A percentile compares a stretch with the other conserved stretches of the same genome.
These are phyloP conservation scores for Metarhizium rileyi DNA, from an alignment of 2,329 filamentous ascomycete species.

Conservation along the genomic window DNA sequence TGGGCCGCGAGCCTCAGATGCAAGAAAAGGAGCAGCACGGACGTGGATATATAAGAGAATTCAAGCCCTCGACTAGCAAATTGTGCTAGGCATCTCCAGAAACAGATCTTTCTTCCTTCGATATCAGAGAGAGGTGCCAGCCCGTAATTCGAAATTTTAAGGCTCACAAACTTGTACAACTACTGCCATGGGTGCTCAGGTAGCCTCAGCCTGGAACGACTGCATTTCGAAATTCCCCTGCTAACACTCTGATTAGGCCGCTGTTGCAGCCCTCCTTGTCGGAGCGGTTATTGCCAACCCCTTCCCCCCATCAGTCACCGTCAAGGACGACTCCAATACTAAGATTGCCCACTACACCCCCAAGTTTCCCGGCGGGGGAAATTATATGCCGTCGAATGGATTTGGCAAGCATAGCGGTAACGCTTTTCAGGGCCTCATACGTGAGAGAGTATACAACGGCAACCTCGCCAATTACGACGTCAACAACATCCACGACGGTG, in stretches of 20 bases:
- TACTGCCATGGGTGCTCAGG: not conserved
- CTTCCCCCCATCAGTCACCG: not conserved
- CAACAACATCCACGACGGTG: conserved; percentile 6
- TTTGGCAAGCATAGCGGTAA: not conserved
- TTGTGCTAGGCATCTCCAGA: too few species aligned
- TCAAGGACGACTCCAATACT: not conserved
- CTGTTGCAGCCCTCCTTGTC: not conserved
- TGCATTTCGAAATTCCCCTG: not conserved
- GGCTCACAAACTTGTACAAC: not conserved
- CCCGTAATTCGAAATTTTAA: too few species aligned
- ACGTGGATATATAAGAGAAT: too few species aligned
- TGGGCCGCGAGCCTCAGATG: too few species aligned
- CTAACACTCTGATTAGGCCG: not conserved
- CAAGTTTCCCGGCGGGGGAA: not conserved
- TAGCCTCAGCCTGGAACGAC: not conserved
- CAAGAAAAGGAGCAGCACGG: too few species aligned
- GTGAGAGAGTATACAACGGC: not conserved
- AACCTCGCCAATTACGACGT: conserved; percentile 3
- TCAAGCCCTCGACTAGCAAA: too few species aligned
- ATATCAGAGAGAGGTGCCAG: too few species aligned
- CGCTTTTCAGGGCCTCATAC: not conserved
- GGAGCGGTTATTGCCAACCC: not conserved
- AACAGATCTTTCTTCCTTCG: too few species aligned
- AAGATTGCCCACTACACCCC: not conserved
- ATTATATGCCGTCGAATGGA: not conserved